Evolutionary conservation across 1,139 yeast species (phyloP).

Genomic region (Magnusiomyces suaveolens): DNA sequence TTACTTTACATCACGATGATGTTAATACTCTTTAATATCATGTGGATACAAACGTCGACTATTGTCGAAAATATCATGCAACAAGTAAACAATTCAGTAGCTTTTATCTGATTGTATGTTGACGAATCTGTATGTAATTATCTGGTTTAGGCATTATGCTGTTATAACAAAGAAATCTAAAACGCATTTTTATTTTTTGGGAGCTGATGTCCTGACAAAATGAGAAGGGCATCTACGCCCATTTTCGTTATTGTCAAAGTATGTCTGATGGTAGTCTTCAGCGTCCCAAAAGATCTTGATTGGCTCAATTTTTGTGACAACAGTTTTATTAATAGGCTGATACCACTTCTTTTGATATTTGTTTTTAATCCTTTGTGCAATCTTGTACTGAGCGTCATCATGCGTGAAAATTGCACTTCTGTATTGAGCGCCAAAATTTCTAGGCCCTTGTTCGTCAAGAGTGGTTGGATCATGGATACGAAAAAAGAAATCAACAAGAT

Average conservation of each 20-base stretch:
- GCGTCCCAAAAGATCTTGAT: slow-evolving; percentile 75
- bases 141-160: too few species aligned
- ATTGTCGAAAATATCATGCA: too few species aligned
- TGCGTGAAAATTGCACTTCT: slow-evolving; percentile 67
- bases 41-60: too few species aligned
- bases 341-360: slow-evolving; percentile 50
- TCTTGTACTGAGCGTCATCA: slow-evolving; percentile 39
- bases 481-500: slow-evolving; percentile 74
- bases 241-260: slow-evolving; percentile 64
- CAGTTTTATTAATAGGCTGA: slow-evolving; percentile 33
- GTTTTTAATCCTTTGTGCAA: slow-evolving; percentile 36
- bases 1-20: too few species aligned
- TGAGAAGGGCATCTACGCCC: slow-evolving; percentile 92
- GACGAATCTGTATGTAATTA: too few species aligned
- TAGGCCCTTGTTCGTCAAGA: slow-evolving; percentile 65
- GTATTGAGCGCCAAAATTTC: slow-evolving; percentile 65
- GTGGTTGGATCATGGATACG: slow-evolving; percentile 77
- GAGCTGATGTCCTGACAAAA: slow-evolving; percentile 43
- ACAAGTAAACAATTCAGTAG: too few species aligned
- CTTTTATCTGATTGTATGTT: too few species aligned
- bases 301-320: slow-evolving; percentile 62
- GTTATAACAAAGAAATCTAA: too few species aligned
- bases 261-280: slow-evolving; percentile 84
- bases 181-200: neutral
- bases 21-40: too few species aligned